Conservation (phyloP, 2,329 filamentous ascomycete genomes). For the Hypoxylon sp. region DNA sequence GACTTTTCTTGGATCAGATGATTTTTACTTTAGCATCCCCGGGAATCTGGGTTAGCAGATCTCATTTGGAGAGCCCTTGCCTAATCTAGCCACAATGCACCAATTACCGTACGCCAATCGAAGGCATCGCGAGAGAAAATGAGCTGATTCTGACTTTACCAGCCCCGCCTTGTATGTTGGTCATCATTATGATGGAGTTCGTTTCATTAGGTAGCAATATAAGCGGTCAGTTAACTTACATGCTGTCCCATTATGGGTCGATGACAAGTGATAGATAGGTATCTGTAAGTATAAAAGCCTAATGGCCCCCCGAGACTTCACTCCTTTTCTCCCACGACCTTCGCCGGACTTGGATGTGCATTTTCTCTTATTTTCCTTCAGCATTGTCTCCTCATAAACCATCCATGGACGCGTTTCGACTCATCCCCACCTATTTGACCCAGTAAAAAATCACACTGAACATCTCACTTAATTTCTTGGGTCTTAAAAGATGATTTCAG, state of each 20-base stretch:
- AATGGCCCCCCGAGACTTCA: neutral
- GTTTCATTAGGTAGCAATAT: constrained; percentile 39
- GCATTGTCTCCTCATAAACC: neutral
- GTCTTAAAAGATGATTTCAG: neutral
- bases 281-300: constrained; percentile 27
- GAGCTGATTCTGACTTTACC: constrained; percentile 43
- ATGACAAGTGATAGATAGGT: constrained; percentile 37
- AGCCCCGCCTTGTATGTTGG: constrained; percentile 36
- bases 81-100: constrained; percentile 36
- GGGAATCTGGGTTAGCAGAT: constrained; percentile 33
- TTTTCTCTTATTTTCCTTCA: constrained; percentile 1
- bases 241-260: constrained; percentile 28
- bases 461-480: neutral
- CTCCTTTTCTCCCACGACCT: constrained; percentile 12
- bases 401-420: neutral
- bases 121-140: constrained; percentile 42
- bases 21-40: constrained; percentile 28
- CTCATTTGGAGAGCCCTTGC: constrained; percentile 39
- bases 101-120: constrained; percentile 42
- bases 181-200: constrained; percentile 38
- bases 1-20: constrained; percentile 21
- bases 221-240: constrained; percentile 35
- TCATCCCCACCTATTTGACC: neutral
- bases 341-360: constrained; percentile 11
- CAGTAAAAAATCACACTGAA: neutral